phyloP scores from a whole-genome alignment of 768 basidiomycete genomes.

The Cytidiella melzeri region DNA sequence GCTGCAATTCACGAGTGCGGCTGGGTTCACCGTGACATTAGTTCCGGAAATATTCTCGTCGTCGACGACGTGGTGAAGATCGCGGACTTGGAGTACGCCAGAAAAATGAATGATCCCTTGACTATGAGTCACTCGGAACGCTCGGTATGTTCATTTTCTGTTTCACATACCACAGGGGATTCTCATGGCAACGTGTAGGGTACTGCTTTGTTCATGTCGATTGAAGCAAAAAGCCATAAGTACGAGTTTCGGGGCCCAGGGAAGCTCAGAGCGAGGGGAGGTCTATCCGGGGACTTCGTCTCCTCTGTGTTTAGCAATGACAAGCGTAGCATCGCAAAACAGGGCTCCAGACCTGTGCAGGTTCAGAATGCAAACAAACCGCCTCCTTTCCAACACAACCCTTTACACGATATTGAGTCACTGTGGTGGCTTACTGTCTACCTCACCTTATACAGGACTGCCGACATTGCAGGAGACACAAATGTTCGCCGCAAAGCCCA shows the following conservation, averaged over 20 bases:
- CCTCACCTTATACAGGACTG: no score
- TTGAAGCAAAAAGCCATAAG: background rate
- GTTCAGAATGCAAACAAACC: no score
- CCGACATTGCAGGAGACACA: no score
- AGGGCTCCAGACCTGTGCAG: no score
- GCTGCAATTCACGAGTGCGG: background rate
- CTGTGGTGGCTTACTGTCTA: background rate
- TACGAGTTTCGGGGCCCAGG: background rate
- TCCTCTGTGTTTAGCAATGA: background rate
- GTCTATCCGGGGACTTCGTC: background rate
- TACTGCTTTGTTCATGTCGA: constrained; percentile 1
- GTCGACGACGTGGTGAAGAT: background rate
- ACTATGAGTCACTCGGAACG: background rate
- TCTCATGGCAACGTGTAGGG: background rate
- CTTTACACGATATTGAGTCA: constrained; percentile 2
- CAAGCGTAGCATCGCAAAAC: no score
- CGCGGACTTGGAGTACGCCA: background rate
- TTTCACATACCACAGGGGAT: no score
- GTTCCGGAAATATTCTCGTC: background rate
- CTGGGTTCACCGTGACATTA: constrained; percentile 6
- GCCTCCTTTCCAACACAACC: background rate
- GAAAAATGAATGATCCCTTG: background rate
- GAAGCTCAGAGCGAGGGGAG: no score
- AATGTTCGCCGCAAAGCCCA: no score
- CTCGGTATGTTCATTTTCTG: background rate